Evolutionary conservation across 2,329 filamentous ascomycete species (phyloP), one percentile per base, ranked within the genome.

Genomic region (Fusarium verticillioides): DNA sequence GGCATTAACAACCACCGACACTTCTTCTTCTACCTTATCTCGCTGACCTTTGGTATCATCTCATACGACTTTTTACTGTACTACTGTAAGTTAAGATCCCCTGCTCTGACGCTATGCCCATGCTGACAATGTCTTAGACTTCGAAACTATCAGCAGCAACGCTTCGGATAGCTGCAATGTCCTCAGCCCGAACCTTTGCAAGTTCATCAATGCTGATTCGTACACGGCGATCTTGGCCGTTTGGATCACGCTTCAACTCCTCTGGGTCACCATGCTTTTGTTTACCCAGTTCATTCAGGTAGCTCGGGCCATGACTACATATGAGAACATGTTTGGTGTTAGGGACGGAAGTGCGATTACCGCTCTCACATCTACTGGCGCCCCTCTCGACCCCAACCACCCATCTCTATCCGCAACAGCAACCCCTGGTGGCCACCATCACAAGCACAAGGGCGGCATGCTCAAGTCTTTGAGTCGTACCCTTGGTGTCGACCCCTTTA

Each of bases 191-290:
- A 83, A 86, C 0, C 83, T 98, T 13, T 99, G 96, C 86, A 87
- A 88, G 52, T 85, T 94, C 43, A 85, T 97, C 75, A 93, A 94
- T 78, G 90, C 92, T 57, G 96, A 98, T 79, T 87, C 94, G 1
- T 97, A 96, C 81, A 96, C 94, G 2, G 88, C 97, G 32, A 85
- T 97, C 16, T 86, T 97, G 26, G 89, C 89, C 18, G 84, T 94
- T 34, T 99, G 96, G 96, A 89, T 89, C 11, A 88, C 89, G 5
- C 85, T 98, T 47, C 97, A 99, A 82, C 88, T 98, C 37, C 92
- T 94, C 26, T 99, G 96, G 96, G 94, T 98, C 6, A 92, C 93
- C n/a, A 98, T 99, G 95, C 91, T 99, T 39, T 88, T 98, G 67
- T 93, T 95, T 73, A 97, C 98, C 9, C 97, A 99, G 81, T 91